Percentiles rank a stretch among this genome's conserved stretches.
Conservation (phyloP, 2,329 filamentous ascomycete genomes). For the Diplodia intermedia region DNA sequence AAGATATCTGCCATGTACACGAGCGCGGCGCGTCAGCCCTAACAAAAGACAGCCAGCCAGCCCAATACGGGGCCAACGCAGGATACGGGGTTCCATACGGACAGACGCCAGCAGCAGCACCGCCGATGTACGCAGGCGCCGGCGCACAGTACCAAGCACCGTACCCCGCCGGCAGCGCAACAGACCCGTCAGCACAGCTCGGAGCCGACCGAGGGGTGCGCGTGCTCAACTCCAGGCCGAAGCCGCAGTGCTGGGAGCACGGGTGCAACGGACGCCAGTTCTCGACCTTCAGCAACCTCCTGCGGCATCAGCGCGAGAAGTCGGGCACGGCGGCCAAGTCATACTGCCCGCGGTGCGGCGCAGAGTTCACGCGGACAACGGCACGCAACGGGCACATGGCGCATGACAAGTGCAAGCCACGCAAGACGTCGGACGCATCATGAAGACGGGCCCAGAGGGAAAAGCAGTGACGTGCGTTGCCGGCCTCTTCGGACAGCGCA, state of each 20-base stretch:
- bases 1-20: constrained; percentile 21
- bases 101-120: constrained; percentile 39
- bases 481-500: not conserved
- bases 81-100: constrained; percentile 43
- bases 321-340: constrained; percentile 89
- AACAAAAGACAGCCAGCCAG: constrained; percentile 38
- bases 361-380: constrained; percentile 88
- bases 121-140: constrained; percentile 45
- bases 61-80: constrained; percentile 42
- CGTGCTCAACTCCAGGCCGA: constrained; percentile 79
- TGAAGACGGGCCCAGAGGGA: constrained; percentile 15
- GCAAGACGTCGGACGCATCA: constrained; percentile 55
- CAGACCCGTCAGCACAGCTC: constrained; percentile 36
- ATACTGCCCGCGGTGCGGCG: constrained; percentile 87
- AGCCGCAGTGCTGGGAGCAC: constrained; percentile 96
- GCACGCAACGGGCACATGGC: constrained; percentile 85
- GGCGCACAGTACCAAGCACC: constrained; percentile 42
- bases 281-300: constrained; percentile 92
- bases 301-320: constrained; percentile 92
- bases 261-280: constrained; percentile 96
- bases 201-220: constrained; percentile 59
- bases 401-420: constrained; percentile 91
- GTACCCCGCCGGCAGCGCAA: constrained; percentile 41
- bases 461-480: constrained; percentile 2
- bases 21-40: constrained; percentile 5